phyloP scores from a whole-genome alignment of 371 early-diverging fungal genomes.

The Zychaea mexicana region DNA sequence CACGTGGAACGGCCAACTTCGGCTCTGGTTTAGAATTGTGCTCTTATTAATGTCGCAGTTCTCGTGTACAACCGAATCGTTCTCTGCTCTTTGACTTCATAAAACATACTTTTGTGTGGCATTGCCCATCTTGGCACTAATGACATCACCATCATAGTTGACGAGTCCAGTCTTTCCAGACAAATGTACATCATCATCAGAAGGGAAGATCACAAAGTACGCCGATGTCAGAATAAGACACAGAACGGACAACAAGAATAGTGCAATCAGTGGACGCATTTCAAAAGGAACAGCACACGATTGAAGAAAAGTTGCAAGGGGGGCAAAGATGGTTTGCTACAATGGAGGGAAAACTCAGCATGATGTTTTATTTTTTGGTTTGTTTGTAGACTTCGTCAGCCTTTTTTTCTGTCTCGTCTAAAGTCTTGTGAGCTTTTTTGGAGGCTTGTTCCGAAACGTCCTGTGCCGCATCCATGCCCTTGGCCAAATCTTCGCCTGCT shows the following conservation, averaged over 20 bases:
- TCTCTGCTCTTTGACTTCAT: background rate
- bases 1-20: conserved; percentile 86
- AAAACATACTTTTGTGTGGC: conserved; percentile 71
- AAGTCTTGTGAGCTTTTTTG: conserved; percentile 8
- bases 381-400: background rate
- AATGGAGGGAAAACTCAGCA: too few species aligned
- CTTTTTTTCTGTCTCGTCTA: background rate
- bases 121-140: conserved; percentile 84
- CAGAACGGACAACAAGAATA: background rate
- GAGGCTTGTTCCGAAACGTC: conserved; percentile 6
- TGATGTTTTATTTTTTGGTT: too few species aligned
- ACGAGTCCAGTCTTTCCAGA: background rate
- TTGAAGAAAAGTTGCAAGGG: too few species aligned
- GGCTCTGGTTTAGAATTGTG: conserved; percentile 51
- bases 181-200: background rate
- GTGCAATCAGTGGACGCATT: conserved; percentile 1
- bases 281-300: too few species aligned
- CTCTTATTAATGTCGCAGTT: background rate
- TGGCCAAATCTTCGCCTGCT: conserved; percentile 4
- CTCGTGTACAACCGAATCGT: background rate
- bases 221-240: background rate
- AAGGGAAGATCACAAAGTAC: background rate
- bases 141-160: conserved; percentile 40
- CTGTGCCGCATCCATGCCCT: conserved; percentile 12
- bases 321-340: too few species aligned